Base-by-base conservation (phyloP, 805 yeast species). In the Candida lessepsii region DNA sequence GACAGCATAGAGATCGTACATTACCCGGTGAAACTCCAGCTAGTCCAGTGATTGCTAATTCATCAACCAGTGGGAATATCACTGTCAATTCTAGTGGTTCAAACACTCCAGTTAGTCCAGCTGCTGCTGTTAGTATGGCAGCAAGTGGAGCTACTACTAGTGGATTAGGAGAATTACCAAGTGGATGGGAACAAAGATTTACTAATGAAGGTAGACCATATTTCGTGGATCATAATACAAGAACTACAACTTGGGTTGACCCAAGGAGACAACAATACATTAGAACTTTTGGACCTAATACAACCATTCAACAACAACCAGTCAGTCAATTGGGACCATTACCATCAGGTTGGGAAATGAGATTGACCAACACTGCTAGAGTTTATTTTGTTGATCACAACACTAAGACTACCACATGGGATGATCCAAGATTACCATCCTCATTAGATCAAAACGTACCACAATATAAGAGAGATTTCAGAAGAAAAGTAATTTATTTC, bases 331-430 rank as follows among this genome's bases (percentile, higher is more conserved):
- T 93, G 63, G 99, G 99, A 13, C 99, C 99, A 39, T 73, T 93
- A 58, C 99, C 99, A 35, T 81, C 91, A 40, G 99, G 99, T 40
- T 93, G 99, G 99, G 99, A 93, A 71, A 93, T 93, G 99, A 85
- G 99, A 67, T 77, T 93, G 58, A 95, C 99, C 30, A 93, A 93
- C 65, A 93, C 99, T 1, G 97, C 99, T 8, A 80, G 99, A 63
- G 99, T 93, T 16, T 93, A 93, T 64, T 93, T 93, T 63, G 99
- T 93, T 50, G 99, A 93, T 65, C 99, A 93, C 71, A 93, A 93
- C 67, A 93, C 99, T 23, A 93, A 93, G 70, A 93, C 99, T 0
- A 93, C 99, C 0, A 93, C 99, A 1, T 93, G 99, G 99, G 99
- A 93, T 66, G 99, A 93, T 61, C 99, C 99, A 48, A 82, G 99